Evolutionary conservation across 805 yeast genomes (phyloP), one percentile per base, ranked within the genome.

Genomic region (Candida michaelii): DNA sequence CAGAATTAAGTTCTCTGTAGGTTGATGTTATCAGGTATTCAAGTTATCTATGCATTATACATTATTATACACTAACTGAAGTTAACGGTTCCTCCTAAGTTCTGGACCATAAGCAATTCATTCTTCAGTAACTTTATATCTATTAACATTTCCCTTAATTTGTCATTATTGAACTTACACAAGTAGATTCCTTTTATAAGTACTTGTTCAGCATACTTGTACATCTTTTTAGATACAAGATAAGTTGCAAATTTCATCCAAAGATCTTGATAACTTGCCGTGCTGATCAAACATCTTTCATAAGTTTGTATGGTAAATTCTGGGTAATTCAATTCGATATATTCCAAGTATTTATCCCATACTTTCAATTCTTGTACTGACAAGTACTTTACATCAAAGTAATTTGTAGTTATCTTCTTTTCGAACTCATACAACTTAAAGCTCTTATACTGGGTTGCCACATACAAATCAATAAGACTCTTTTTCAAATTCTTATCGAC

Each of bases 281-380:
- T 66, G 2, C 71, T 49, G 3, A 75, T 62, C 5, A 79, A 46
- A 30, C 80, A 73, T 45, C 87, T 53, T 40, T 76, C 77, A 47
- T 75, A 81, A 0, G 62, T 50, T 11, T 71, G 65, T 5, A 63
- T 48, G 14, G 50, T 55, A 0, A 48, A 52, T 8, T 40, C 42
- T 1, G 65, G 56, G 30, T 55, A 62, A 16, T 59, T 52, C 42
- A 59, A 51, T 49, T 83, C 88, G 27, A 79, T 61, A 43, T 69
- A 77, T 47, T 73, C 73, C 27, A 85, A 52, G 56, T 83, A 88
- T 21, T 66, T 58, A 40, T 72, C 76, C 80, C 95, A 84, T 9
- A 63, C 66, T 14, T 72, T 74, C 15, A 83, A 53, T 49, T 84
- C 85, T 38, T 76, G 73, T 16, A 53, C 55, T 2, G 68, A 55